Percentiles rank a stretch among this genome's conserved stretches.
Conservation (phyloP, 2,329 filamentous ascomycete genomes). For the Aspergillus tamarii region DNA sequence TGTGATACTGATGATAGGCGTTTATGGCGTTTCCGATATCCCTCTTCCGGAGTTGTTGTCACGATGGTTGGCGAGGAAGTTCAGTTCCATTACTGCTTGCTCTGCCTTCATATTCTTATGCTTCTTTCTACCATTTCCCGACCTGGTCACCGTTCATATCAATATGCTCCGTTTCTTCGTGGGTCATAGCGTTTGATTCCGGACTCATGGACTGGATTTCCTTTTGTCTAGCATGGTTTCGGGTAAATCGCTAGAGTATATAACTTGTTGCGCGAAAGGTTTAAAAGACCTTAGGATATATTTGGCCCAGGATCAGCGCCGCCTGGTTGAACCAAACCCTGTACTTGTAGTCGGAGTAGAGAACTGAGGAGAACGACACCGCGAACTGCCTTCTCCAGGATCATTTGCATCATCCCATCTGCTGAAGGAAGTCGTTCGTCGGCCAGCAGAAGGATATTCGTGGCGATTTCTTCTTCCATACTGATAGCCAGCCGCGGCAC, state of each 20-base stretch:
- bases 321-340: slow-evolving; percentile 51
- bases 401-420: slow-evolving; percentile 28
- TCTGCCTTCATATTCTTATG: not conserved
- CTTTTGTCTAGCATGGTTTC: slow-evolving; percentile 4
- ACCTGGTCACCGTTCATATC: not conserved
- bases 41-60: not conserved
- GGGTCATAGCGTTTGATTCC: not conserved
- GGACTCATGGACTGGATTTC: not conserved
- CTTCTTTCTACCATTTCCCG: slow-evolving; percentile 4
- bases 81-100: slow-evolving; percentile 3
- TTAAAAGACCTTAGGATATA: not conserved
- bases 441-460: slow-evolving; percentile 20
- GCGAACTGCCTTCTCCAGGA: slow-evolving; percentile 38
- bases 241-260: slow-evolving; percentile 4
- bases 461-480: slow-evolving; percentile 34
- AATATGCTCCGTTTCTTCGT: not conserved
- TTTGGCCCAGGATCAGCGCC: slow-evolving; percentile 33
- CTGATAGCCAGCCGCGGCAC: slow-evolving; percentile 47
- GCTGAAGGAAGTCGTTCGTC: slow-evolving; percentile 19
- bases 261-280: not conserved
- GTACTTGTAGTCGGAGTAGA: slow-evolving; percentile 42
- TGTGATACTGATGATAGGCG: slow-evolving; percentile 4
- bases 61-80: slow-evolving; percentile 5
- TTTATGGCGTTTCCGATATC: slow-evolving; percentile 12
- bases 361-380: slow-evolving; percentile 35